phyloP scores from a whole-genome alignment of 1,284 basidiomycete genomes.

The Trichosporon sp. region DNA sequence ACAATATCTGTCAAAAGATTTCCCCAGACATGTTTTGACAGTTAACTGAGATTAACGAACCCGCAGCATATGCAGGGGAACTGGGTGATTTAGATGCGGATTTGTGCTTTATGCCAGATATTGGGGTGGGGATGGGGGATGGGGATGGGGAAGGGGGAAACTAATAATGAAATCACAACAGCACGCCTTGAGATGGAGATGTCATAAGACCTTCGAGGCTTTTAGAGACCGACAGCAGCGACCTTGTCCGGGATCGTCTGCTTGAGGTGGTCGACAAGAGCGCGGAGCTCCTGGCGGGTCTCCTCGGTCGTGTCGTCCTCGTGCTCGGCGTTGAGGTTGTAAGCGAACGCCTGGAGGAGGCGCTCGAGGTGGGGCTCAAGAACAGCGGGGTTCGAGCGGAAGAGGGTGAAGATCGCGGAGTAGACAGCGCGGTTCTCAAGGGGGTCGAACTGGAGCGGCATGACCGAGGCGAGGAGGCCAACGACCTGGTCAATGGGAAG shows the following conservation, averaged over 20 bases:
- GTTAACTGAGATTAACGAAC: not conserved
- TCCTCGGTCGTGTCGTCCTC: slow-evolving; percentile 74
- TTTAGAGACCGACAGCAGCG: slow-evolving; percentile 43
- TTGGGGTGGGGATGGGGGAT: not conserved
- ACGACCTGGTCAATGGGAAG: slow-evolving; percentile 84
- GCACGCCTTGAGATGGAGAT: not conserved
- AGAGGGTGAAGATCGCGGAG: slow-evolving; percentile 82
- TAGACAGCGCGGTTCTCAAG: slow-evolving; percentile 88
- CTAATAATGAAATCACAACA: slow-evolving; percentile 6
- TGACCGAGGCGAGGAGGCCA: slow-evolving; percentile 71
- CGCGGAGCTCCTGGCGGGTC: slow-evolving; percentile 66
- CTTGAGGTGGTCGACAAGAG: slow-evolving; percentile 68
- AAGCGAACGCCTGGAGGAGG: slow-evolving; percentile 74
- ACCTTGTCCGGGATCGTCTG: slow-evolving; percentile 48
- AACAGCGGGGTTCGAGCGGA: slow-evolving; percentile 65
- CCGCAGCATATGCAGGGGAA: not conserved
- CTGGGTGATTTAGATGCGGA: not conserved
- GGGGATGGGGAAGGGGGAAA: not conserved
- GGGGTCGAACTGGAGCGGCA: slow-evolving; percentile 83
- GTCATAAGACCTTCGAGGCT: slow-evolving; percentile 2
- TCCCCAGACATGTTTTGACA: slow-evolving; percentile 1
- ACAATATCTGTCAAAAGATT: slow-evolving; percentile 4
- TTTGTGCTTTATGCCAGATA: slow-evolving; percentile 5
- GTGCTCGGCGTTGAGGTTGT: slow-evolving; percentile 70
- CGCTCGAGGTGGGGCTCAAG: slow-evolving; percentile 75